Evolutionary conservation across 1,139 yeast species (phyloP).

Genomic region (Hemisphaericaspora subhashii): DNA sequence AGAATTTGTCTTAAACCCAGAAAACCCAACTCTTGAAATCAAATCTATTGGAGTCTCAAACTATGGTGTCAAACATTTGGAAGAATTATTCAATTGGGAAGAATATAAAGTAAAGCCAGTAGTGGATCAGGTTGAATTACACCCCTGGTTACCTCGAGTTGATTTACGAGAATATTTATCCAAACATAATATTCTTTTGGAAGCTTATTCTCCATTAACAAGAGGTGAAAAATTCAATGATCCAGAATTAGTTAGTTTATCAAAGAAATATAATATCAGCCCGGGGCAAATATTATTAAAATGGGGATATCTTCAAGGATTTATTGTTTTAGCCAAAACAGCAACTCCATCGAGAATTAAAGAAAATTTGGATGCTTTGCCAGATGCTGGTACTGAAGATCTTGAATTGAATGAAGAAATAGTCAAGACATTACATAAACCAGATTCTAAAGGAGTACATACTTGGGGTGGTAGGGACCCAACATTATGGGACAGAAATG

Average conservation of each 20-base stretch:
- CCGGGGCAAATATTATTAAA: conserved; percentile 32
- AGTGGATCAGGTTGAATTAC: conserved; percentile 46
- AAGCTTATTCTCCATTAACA: conserved; percentile 73
- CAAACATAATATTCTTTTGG: conserved; percentile 46
- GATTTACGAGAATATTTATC: conserved; percentile 39
- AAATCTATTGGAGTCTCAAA: conserved; percentile 47
- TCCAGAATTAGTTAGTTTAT: conserved; percentile 40
- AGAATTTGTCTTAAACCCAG: conserved; percentile 31
- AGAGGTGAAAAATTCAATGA: conserved; percentile 57
- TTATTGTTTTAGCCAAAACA: conserved; percentile 73
- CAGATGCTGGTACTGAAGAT: conserved; percentile 25
- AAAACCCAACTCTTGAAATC: conserved; percentile 28
- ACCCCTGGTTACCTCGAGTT: conserved; percentile 46
- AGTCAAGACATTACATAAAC: conserved; percentile 32
- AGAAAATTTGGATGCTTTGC: conserved; percentile 35
- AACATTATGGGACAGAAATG: conserved; percentile 17
- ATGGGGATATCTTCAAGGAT: conserved; percentile 53
- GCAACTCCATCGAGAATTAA: conserved; percentile 48
- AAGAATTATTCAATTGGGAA: conserved; percentile 37
- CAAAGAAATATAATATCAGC: conserved; percentile 23
- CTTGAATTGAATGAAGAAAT: conserved; percentile 35
- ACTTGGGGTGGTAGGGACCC: conserved; percentile 34
- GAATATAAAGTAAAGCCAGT: conserved; percentile 39
- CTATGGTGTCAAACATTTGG: conserved; percentile 35
- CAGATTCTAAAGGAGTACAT: conserved; percentile 31